A percentile compares a stretch with the other conserved stretches of the same genome.
phyloP scores from a whole-genome alignment of 2,329 filamentous ascomycete species.

The Colletotrichum australisinense region DNA sequence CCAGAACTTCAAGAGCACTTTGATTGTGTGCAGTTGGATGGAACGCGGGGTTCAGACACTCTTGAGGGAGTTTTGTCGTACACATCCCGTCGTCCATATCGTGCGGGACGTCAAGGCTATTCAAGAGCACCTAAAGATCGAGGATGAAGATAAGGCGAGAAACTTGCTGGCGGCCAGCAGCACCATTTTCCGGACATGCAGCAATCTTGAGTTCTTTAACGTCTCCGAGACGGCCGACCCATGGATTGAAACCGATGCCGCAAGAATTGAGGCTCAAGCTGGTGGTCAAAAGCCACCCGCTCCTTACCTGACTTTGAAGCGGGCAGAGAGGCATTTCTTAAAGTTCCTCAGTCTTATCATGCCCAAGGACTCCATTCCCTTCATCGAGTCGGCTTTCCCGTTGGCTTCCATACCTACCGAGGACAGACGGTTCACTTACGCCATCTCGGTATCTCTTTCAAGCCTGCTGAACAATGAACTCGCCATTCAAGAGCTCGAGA shows the following conservation, averaged over 20 bases:
- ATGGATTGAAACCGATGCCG: slow-evolving; percentile 27
- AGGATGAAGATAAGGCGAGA: slow-evolving; percentile 65
- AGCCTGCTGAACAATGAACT: slow-evolving; percentile 63
- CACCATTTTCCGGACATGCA: slow-evolving; percentile 72
- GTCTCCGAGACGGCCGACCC: slow-evolving; percentile 63
- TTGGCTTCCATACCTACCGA: slow-evolving; percentile 71
- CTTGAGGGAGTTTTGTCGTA: slow-evolving; percentile 70
- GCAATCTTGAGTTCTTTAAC: slow-evolving; percentile 83
- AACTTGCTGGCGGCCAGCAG: slow-evolving; percentile 69
- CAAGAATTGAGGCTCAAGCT: slow-evolving; percentile 28
- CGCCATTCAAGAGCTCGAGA: slow-evolving; percentile 73
- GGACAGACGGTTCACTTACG: slow-evolving; percentile 73
- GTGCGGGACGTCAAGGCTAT: slow-evolving; percentile 74
- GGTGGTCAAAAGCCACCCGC: slow-evolving; percentile 56
- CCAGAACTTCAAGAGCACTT: slow-evolving; percentile 68
- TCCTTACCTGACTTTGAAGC: slow-evolving; percentile 75
- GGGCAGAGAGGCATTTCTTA: slow-evolving; percentile 76
- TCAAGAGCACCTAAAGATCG: slow-evolving; percentile 69
- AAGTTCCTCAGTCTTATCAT: slow-evolving; percentile 74
- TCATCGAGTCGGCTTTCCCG: slow-evolving; percentile 73
- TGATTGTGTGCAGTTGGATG: slow-evolving; percentile 81
- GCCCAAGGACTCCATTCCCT: slow-evolving; percentile 63
- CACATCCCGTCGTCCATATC: slow-evolving; percentile 78
- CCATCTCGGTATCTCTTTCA: slow-evolving; percentile 70
- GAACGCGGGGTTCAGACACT: slow-evolving; percentile 71